These are phyloP conservation scores for Alternaria sp. DNA, from an alignment of 2,329 filamentous ascomycete genomes.

Conservation along the genomic window DNA sequence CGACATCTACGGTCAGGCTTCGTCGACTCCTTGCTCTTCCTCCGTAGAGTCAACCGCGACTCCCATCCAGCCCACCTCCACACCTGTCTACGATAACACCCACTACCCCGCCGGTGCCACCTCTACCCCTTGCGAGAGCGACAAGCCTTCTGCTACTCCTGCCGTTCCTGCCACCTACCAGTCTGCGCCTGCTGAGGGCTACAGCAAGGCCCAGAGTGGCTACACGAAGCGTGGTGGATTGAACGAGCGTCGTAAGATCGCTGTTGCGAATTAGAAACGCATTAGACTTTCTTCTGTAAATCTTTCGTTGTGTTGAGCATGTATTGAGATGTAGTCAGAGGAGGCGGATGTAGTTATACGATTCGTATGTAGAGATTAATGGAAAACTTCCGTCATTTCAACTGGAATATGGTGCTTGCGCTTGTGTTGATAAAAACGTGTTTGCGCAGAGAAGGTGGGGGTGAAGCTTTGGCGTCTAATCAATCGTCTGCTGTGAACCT, in stretches of 20 bases:
- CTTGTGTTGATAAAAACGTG: neutral
- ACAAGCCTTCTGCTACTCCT: slow-evolving; percentile 18
- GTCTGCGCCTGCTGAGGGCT: slow-evolving; percentile 5
- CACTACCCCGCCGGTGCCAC: slow-evolving; percentile 13
- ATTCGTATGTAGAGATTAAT: neutral
- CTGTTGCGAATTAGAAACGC: slow-evolving; percentile 6
- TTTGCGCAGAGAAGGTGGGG: neutral
- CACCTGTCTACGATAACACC: slow-evolving; percentile 13
- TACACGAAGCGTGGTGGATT: slow-evolving; percentile 37
- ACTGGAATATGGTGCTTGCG: neutral
- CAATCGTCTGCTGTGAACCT: neutral
- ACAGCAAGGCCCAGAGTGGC: slow-evolving; percentile 16
- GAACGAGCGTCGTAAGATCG: slow-evolving; percentile 30
- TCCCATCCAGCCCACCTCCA: slow-evolving; percentile 2
- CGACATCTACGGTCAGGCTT: neutral
- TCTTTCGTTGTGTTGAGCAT: slow-evolving; percentile 2
- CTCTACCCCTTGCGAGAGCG: slow-evolving; percentile 25
- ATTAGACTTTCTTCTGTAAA: neutral
- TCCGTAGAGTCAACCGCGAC: slow-evolving; percentile 1
- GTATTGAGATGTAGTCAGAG: neutral
- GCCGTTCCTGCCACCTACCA: slow-evolving; percentile 1
- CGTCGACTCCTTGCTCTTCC: slow-evolving; percentile 8
- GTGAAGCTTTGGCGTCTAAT: neutral
- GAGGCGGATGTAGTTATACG: neutral
- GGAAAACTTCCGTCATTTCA: neutral